Base-by-base conservation (phyloP, 805 yeast species). In the Saccharomycopsis sp. region DNA sequence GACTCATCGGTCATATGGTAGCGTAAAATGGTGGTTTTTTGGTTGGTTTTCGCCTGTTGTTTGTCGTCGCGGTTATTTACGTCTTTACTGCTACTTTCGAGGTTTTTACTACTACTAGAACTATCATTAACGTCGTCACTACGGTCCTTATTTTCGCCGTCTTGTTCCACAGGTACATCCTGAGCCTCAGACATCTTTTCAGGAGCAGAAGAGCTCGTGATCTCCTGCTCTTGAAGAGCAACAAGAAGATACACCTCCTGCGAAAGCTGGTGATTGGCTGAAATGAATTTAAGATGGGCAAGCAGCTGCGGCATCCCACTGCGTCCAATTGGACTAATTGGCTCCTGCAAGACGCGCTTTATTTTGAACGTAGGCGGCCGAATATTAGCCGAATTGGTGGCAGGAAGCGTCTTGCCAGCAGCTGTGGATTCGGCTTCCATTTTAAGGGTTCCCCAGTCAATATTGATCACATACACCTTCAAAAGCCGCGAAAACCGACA, bases 391-490 rank as follows among this genome's bases (percentile, higher is more conserved):
- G 29, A 34, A 34, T 47, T 35, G 3, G 47, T 29, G 23, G 52
- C 76, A 77, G 7, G 83, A 12, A 29, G 38, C 12, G 83, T 56
- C 74, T 77, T 14, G 72, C 15, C 19, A 2, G 29, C 15, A 19
- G 1, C 25, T 70, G 53, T 29, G 74, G 72, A 57, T 79, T 77
- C 38, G 74, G 73, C 52, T 72, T 72, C 5, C 84, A 81, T 76
- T 1, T 70, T 68, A 34, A 82, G 67, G 58, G 72, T 78, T 1
- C 84, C 85, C 89, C 89, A 85, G 60, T 82, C 78, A 9, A 84
- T 71, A 0, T 64, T 54, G 2, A 83, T 66, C 23, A 69, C 65
- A 64, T 74, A 83, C 1, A 81, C 70, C 51, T 71, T 69, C 22
- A 85, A 67, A 15, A 66, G 66, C 14, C 70, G 64, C 0, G 77